Percentiles rank a stretch among this genome's conserved stretches.
phyloP scores from a whole-genome alignment of 2,329 filamentous ascomycete genomes.

The Coniochaeta sp. region DNA sequence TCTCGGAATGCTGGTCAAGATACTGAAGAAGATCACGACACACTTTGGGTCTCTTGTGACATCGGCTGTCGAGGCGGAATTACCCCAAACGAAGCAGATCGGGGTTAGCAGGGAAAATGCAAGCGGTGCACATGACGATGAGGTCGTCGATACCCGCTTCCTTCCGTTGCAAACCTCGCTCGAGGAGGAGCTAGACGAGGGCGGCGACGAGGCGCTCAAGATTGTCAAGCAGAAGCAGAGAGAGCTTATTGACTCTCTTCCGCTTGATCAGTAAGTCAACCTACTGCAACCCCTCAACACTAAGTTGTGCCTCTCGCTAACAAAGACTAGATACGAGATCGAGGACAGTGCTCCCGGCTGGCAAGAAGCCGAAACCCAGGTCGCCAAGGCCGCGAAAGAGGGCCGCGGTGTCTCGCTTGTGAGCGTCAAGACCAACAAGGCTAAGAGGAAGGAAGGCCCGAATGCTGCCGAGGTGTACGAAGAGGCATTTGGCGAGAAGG shows the following conservation, averaged over 20 bases:
- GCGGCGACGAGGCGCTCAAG: constrained; percentile 66
- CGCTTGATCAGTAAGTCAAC: constrained; percentile 79
- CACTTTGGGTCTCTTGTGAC: constrained; percentile 72
- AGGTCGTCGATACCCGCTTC: constrained; percentile 58
- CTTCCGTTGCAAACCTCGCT: constrained; percentile 64
- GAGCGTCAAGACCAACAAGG: constrained; percentile 72
- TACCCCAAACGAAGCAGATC: constrained; percentile 51
- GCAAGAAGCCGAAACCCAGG: constrained; percentile 69
- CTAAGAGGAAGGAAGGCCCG: constrained; percentile 64
- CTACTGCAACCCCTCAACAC: not conserved
- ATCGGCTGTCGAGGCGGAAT: constrained; percentile 60
- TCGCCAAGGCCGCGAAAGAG: constrained; percentile 48
- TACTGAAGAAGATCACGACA: constrained; percentile 76
- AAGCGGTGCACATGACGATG: constrained; percentile 61
- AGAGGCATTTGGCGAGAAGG: constrained; percentile 44
- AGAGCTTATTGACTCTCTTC: constrained; percentile 83
- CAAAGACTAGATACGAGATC: constrained; percentile 52
- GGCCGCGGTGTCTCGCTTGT: constrained; percentile 58
- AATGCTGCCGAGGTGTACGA: constrained; percentile 58
- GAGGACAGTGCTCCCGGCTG: constrained; percentile 55
- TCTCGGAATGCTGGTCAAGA: constrained; percentile 95
- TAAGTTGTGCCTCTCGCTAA: not conserved
- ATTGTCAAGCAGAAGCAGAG: constrained; percentile 73
- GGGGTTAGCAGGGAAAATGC: constrained; percentile 54
- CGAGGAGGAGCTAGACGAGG: constrained; percentile 78